These are phyloP conservation scores for Lachnum nothofagi DNA, from an alignment of 2,329 filamentous ascomycete species.

Conservation along the genomic window DNA sequence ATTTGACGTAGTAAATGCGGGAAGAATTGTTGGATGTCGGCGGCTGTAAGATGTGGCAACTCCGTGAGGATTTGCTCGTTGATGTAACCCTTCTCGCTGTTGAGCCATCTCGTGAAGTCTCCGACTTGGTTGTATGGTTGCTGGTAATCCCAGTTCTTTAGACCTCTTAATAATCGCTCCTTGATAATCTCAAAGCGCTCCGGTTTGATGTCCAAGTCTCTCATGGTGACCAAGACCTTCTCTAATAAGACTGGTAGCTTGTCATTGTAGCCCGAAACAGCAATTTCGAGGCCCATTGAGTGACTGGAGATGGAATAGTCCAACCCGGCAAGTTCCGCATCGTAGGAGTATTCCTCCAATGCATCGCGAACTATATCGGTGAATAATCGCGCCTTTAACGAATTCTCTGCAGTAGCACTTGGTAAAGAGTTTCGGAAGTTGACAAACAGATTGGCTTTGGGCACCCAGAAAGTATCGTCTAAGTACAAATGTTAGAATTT, in stretches of 20 bases:
- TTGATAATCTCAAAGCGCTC: constrained; percentile 89
- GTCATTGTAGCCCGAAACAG: constrained; percentile 89
- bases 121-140: constrained; percentile 86
- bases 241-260: constrained; percentile 88
- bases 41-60: constrained; percentile 65
- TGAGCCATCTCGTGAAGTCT: constrained; percentile 76
- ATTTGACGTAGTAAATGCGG: constrained; percentile 76
- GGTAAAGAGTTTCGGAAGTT: constrained; percentile 74
- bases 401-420: constrained; percentile 71
- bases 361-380: constrained; percentile 83
- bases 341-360: constrained; percentile 88
- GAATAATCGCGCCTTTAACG: constrained; percentile 73
- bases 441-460: constrained; percentile 82
- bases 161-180: constrained; percentile 69
- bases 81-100: constrained; percentile 69
- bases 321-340: constrained; percentile 86
- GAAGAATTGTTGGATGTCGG: constrained; percentile 72
- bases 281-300: constrained; percentile 67
- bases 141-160: constrained; percentile 82
- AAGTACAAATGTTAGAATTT: neutral
- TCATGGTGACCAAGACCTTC: constrained; percentile 78
- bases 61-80: constrained; percentile 77
- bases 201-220: constrained; percentile 76
- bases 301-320: constrained; percentile 74
- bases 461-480: constrained; percentile 97